Conservation (phyloP, 306 rosid species). For the Corylus heterophylla region DNA sequence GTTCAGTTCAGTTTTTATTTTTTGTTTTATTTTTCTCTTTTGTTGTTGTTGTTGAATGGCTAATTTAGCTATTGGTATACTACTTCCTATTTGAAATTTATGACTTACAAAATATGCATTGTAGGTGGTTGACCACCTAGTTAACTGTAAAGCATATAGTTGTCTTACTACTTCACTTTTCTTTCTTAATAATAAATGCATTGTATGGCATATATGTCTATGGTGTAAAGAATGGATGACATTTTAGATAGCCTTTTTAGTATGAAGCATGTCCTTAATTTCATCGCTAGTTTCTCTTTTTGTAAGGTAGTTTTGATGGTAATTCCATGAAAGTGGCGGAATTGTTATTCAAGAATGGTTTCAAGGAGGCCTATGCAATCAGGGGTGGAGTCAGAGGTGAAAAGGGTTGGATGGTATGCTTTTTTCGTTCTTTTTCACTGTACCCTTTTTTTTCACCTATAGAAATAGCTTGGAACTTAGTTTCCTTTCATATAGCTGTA, state of each 20-base stretch:
- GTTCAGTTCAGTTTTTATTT: neutral
- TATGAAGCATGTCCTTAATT: conserved; percentile 12
- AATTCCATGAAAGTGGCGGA: conserved; percentile 89
- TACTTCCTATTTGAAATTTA: neutral
- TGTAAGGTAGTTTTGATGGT: conserved; percentile 94
- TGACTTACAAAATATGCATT: neutral
- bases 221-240: neutral
- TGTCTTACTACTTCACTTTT: neutral
- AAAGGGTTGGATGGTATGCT: conserved; percentile 85
- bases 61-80: neutral
- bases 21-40: neutral
- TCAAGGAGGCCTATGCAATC: conserved; percentile 86
- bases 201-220: neutral
- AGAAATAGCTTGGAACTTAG: neutral
- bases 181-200: neutral
- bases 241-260: conserved; percentile 11
- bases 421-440: conserved; percentile 21
- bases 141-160: neutral
- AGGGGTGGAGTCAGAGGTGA: conserved; percentile 85
- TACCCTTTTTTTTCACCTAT: conserved; percentile 11
- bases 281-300: conserved; percentile 46
- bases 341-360: conserved; percentile 82
- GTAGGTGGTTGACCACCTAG: neutral
- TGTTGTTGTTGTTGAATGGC: neutral
- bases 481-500: neutral